Evolutionary conservation across 805 yeast species (phyloP).

Genomic region (Candida pini): DNA sequence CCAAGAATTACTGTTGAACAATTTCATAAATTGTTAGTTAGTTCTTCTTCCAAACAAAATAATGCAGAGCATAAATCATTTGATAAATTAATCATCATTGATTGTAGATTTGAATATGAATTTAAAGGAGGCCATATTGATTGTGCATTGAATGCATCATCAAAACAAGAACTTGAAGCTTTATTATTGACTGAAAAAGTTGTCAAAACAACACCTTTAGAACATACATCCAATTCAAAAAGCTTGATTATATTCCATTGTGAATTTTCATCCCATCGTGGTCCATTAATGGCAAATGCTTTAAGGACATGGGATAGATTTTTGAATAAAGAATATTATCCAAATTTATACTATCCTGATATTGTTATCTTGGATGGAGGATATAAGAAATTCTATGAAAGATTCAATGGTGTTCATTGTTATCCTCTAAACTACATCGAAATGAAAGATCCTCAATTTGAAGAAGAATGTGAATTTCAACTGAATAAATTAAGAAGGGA

Average conservation of each 20-base stretch:
- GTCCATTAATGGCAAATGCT: conserved; percentile 90
- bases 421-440: conserved; percentile 75
- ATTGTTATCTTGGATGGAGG: conserved; percentile 88
- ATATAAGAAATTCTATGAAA: conserved; percentile 69
- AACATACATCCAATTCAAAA: conserved; percentile 21
- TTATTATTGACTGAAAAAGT: conserved; percentile 33
- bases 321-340: conserved; percentile 68
- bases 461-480: conserved; percentile 39
- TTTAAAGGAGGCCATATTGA: conserved; percentile 88
- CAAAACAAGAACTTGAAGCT: conserved; percentile 62
- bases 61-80: conserved; percentile 38
- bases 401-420: conserved; percentile 49
- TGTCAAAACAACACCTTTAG: conserved; percentile 17
- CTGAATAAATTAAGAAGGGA: conserved; percentile 34
- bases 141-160: conserved; percentile 72
- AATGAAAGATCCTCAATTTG: conserved; percentile 64
- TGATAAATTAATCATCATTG: conserved; percentile 58
- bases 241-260: conserved; percentile 81
- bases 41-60: conserved; percentile 30
- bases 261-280: conserved; percentile 87
- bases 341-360: conserved; percentile 81
- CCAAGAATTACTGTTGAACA: conserved; percentile 62
- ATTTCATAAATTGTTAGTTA: conserved; percentile 46
- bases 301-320: conserved; percentile 79
- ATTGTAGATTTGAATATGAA: conserved; percentile 92